Evolutionary conservation across 805 yeast species (phyloP), one percentile per base, ranked within the genome.

Genomic region (Wickerhamiella qilinensis): DNA sequence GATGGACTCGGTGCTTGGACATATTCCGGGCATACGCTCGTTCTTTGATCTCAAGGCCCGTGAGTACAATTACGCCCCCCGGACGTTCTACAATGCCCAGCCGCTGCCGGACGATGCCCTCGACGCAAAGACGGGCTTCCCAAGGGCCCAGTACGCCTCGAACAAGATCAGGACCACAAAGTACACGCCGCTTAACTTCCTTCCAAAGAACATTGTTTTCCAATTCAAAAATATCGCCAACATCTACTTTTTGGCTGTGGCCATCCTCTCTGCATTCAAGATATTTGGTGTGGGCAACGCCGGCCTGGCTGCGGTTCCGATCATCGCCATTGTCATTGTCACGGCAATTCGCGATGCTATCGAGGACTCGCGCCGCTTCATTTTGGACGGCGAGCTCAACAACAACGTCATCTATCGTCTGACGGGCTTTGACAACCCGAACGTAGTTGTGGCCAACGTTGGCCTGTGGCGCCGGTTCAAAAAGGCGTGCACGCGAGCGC

Each of bases 81-180:
- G 82, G 38, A 51, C 58, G 30, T 59, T 75, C 25, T 74, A 55
- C 47, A 66, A 71, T 45, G 71, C 73, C 55, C 54, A 60, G 42
- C 65, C 64, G 3, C 54, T 74, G 38, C 79, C 80, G 1, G 48
- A 55, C 2, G 56, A 63, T 20, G 59, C 67, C 60, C 46, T 52
- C 11, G 62, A 65, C 39, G 50, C 48, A 7, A 73, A 68, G n/a
- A 68, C 75, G 2, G 78, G 80, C n/a, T 66, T 69, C 24, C 82
- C 91, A 0, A 45, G 51, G 7, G 60, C 65, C 2, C 54, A 58
- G n/a, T 88, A 79, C 53, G 76, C 93, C 4, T 71, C 96, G 52
- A 91, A 88, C 63, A 88, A 91, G 58, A 84, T 91, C 50, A 76
- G 97, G 63, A 86, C 98, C 0, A 84, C 98, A 2, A 88, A 85